These are phyloP conservation scores for Cercospora beticola DNA, from an alignment of 2,329 filamentous ascomycete species.

Conservation along the genomic window DNA sequence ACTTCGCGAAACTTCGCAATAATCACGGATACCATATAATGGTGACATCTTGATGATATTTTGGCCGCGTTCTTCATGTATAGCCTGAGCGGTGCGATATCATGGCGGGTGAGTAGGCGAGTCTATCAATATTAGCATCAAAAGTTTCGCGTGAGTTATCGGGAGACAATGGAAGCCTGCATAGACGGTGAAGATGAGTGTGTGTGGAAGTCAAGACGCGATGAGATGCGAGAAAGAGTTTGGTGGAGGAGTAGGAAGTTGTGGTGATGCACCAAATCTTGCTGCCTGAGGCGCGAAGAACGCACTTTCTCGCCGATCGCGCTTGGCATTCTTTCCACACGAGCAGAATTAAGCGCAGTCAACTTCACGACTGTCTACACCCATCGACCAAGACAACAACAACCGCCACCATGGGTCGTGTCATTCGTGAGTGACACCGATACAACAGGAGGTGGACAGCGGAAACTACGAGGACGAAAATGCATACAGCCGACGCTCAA, in stretches of 20 bases:
- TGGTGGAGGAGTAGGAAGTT: conserved; percentile 9
- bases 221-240: neutral
- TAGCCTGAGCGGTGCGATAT: neutral
- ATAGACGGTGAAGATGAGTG: neutral
- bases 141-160: conserved; percentile 1
- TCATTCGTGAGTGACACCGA: conserved; percentile 18
- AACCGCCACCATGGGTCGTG: conserved; percentile 18
- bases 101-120: neutral
- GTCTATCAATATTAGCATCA: neutral
- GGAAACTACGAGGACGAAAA: conserved; percentile 5
- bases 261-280: neutral
- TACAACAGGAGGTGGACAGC: conserved; percentile 5
- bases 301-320: conserved; percentile 1
- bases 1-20: neutral
- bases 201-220: neutral
- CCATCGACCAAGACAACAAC: conserved; percentile 18
- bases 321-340: conserved; percentile 5
- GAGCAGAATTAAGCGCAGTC: conserved; percentile 7
- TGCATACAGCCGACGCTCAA: conserved; percentile 1
- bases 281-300: conserved; percentile 2
- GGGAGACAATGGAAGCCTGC: neutral
- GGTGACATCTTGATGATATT: neutral
- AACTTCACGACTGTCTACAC: conserved; percentile 11
- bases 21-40: neutral
- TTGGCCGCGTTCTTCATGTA: neutral